Conservation (phyloP, 768 basidiomycete species). For the Kwoniella europaea region DNA sequence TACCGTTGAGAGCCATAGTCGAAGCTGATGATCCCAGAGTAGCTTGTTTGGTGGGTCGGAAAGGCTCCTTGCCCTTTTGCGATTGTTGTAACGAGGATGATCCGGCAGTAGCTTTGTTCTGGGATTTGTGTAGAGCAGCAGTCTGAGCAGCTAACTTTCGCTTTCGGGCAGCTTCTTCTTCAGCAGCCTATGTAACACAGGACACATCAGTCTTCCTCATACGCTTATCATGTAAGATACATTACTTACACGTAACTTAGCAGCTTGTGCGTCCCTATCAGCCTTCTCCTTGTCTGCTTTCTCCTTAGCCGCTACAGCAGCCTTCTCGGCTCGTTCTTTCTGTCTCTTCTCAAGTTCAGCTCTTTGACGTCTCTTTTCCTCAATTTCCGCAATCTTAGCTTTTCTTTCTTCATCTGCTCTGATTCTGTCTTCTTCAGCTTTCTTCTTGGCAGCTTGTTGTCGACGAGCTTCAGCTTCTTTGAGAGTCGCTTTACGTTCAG, state of each 20-base stretch:
- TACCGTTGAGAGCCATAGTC: conserved; percentile 19
- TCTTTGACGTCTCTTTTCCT: conserved; percentile 49
- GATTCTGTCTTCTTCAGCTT: conserved; percentile 67
- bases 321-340: conserved; percentile 31
- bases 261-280: conserved; percentile 29
- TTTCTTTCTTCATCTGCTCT: conserved; percentile 33
- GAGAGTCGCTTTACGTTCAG: conserved; percentile 74
- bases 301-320: conserved; percentile 34
- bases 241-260: conserved; percentile 37
- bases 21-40: conserved; percentile 11
- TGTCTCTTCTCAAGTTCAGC: conserved; percentile 28
- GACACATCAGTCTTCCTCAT: neutral
- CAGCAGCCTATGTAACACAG: conserved; percentile 23
- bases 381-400: conserved; percentile 66
- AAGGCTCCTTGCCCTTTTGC: conserved; percentile 40
- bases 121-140: conserved; percentile 30
- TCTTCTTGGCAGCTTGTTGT: conserved; percentile 71
- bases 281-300: conserved; percentile 44
- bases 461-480: conserved; percentile 81
- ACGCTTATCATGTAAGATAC: neutral
- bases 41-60: conserved; percentile 31
- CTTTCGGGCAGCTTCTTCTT: conserved; percentile 44
- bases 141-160: conserved; percentile 38
- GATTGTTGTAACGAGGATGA: conserved; percentile 12
- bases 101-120: conserved; percentile 10